Evolutionary conservation across 352 stramenopile species (phyloP).

Genomic region (Pythium scleroteichum): DNA sequence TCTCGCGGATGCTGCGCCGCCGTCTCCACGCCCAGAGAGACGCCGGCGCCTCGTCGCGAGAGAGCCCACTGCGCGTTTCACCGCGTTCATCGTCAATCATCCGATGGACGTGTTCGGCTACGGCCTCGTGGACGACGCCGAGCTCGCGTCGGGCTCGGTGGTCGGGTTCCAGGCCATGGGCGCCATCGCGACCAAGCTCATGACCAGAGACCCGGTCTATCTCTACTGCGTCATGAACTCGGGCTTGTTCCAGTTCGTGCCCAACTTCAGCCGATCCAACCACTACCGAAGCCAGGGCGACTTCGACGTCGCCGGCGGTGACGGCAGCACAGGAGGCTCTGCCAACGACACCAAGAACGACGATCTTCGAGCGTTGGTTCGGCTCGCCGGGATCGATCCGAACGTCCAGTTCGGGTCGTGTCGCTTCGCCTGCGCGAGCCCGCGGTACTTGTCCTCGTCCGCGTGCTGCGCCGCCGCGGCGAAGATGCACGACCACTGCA

Average conservation of each 20-base stretch:
- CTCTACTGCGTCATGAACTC: slow-evolving; percentile 68
- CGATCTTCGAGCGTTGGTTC: not conserved
- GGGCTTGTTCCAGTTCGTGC: slow-evolving; percentile 46
- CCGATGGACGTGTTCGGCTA: not conserved
- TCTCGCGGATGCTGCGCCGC: too few relatives aligned
- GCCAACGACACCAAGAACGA: not conserved
- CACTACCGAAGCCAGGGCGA: too few relatives aligned
- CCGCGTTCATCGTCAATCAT: too few relatives aligned
- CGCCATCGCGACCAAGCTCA: slow-evolving; percentile 38
- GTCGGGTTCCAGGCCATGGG: slow-evolving; percentile 21
- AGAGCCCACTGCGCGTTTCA: not conserved
- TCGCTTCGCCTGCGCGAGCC: not conserved
- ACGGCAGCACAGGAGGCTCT: not conserved
- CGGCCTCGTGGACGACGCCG: not conserved
- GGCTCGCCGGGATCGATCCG: slow-evolving; percentile 4
- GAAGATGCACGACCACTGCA: slow-evolving; percentile 27
- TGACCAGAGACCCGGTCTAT: slow-evolving; percentile 45
- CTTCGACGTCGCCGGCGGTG: not conserved
- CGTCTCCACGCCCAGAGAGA: too few relatives aligned
- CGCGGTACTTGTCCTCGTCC: slow-evolving; percentile 2
- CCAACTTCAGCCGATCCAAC: too few relatives aligned
- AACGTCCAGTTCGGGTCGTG: slow-evolving; percentile 8
- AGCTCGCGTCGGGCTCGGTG: not conserved
- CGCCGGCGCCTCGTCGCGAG: too few relatives aligned
- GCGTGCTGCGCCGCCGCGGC: slow-evolving; percentile 4